Evolutionary conservation across 176 grass and related monocot genomes (phyloP).

Genomic region (Hordeum marinum): DNA sequence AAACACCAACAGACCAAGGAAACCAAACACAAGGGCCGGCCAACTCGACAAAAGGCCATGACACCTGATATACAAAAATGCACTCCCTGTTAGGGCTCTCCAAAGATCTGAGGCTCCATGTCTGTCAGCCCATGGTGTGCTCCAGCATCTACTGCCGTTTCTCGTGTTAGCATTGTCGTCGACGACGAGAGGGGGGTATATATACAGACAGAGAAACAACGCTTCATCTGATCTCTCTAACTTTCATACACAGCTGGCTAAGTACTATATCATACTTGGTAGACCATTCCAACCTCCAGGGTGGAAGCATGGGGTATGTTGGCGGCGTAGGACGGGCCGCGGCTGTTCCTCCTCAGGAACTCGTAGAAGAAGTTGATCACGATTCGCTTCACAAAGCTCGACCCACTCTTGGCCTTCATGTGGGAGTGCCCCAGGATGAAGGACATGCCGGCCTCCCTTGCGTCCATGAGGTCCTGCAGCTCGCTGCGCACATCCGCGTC

Average conservation of each 20-base stretch:
- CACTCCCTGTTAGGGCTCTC: background rate
- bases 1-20: background rate
- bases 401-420: slow-evolving; percentile 79
- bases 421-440: slow-evolving; percentile 92
- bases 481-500: slow-evolving; percentile 42
- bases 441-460: slow-evolving; percentile 92
- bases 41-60: slow-evolving; percentile 21
- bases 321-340: slow-evolving; percentile 58
- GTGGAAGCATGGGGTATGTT: slow-evolving; percentile 92
- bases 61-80: slow-evolving; percentile 39
- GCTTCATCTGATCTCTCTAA: slow-evolving; percentile 15
- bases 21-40: background rate
- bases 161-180: slow-evolving; percentile 6
- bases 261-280: slow-evolving; percentile 61
- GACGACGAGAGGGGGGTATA: slow-evolving; percentile 1
- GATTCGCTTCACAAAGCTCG: slow-evolving; percentile 63
- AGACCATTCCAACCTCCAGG: slow-evolving; percentile 95
- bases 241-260: slow-evolving; percentile 19
- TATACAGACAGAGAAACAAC: slow-evolving; percentile 32
- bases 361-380: slow-evolving; percentile 72
- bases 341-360: slow-evolving; percentile 88
- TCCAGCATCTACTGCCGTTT: slow-evolving; percentile 26
- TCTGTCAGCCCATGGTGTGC: slow-evolving; percentile 7
- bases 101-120: slow-evolving; percentile 8
- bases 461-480: slow-evolving; percentile 87